phyloP scores from a whole-genome alignment of 116 monocot species.

The Phalaenopsis hybrid region DNA sequence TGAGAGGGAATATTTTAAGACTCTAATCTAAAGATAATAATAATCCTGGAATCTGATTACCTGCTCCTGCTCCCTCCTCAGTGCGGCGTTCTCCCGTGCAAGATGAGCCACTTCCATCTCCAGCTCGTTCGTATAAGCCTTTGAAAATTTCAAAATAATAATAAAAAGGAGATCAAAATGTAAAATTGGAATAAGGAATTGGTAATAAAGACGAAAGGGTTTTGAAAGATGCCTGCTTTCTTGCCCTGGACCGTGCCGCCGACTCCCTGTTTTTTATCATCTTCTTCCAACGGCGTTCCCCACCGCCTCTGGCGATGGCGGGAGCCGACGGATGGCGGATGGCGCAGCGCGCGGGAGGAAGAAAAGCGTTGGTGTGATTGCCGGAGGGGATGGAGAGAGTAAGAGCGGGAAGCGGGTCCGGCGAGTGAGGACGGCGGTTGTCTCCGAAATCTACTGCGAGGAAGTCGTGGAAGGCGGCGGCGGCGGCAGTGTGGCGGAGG shows the following conservation, averaged over 20 bases:
- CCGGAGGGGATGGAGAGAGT: neutral
- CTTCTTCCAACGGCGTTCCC: constrained; percentile 8
- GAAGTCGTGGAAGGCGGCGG: neutral
- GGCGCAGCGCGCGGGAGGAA: neutral
- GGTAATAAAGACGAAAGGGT: neutral
- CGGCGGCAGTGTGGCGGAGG: neutral
- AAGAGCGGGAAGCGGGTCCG: neutral
- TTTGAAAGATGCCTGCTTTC: constrained; percentile 16
- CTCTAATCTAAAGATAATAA: neutral
- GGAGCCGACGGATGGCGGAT: neutral
- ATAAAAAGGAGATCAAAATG: neutral
- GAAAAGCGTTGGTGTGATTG: neutral
- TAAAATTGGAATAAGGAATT: neutral
- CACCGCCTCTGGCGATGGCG: neutral
- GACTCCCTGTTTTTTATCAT: constrained; percentile 26
- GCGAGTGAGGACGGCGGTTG: neutral
- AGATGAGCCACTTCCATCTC: constrained; percentile 28
- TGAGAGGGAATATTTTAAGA: no score
- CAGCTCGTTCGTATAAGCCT: constrained; percentile 43
- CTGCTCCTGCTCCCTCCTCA: constrained; percentile 21
- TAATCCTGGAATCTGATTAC: neutral
- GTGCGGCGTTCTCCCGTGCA: constrained; percentile 19
- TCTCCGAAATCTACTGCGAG: neutral
- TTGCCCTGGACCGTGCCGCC: constrained; percentile 14
- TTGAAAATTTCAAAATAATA: neutral